A percentile compares a stretch with the other conserved stretches of the same genome.
Conservation (phyloP, 768 basidiomycete genomes). For the Leucogyrophana mollusca region DNA sequence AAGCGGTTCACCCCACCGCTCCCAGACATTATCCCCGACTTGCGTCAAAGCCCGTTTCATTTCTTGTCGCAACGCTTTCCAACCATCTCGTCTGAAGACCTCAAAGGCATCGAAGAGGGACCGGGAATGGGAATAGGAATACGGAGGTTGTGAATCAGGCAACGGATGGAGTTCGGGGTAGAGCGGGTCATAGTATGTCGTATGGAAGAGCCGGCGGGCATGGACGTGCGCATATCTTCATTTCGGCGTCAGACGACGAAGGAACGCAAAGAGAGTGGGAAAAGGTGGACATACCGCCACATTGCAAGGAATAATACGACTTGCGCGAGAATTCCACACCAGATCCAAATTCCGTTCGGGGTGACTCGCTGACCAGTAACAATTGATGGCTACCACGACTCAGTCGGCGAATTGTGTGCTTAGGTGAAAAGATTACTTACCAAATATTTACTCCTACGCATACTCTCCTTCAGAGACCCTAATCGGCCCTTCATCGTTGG, state of each 20-base stretch:
- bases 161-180: slow-evolving; percentile 66
- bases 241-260: slow-evolving; percentile 1
- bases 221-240: slow-evolving; percentile 40
- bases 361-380: slow-evolving; percentile 17
- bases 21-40: slow-evolving; percentile 42
- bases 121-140: slow-evolving; percentile 37
- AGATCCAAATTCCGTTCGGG: slow-evolving; percentile 30
- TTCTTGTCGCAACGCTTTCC: slow-evolving; percentile 35
- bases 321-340: slow-evolving; percentile 42
- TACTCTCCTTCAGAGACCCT: slow-evolving; percentile 33
- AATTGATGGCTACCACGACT: slow-evolving; percentile 14
- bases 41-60: slow-evolving; percentile 38
- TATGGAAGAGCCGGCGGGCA: slow-evolving; percentile 62
- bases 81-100: slow-evolving; percentile 40
- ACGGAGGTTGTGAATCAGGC: slow-evolving; percentile 31
- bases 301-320: slow-evolving; percentile 46
- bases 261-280: not conserved
- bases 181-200: slow-evolving; percentile 77
- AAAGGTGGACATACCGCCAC: slow-evolving; percentile 65
- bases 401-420: slow-evolving; percentile 9
- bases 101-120: slow-evolving; percentile 35
- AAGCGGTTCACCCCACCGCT: slow-evolving; percentile 36
- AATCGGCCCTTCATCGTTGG: slow-evolving; percentile 32
- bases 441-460: slow-evolving; percentile 35
- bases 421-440: slow-evolving; percentile 29